These are phyloP conservation scores for Aureobasidium sp. DNA, from an alignment of 2,329 filamentous ascomycete genomes.

Conservation along the genomic window DNA sequence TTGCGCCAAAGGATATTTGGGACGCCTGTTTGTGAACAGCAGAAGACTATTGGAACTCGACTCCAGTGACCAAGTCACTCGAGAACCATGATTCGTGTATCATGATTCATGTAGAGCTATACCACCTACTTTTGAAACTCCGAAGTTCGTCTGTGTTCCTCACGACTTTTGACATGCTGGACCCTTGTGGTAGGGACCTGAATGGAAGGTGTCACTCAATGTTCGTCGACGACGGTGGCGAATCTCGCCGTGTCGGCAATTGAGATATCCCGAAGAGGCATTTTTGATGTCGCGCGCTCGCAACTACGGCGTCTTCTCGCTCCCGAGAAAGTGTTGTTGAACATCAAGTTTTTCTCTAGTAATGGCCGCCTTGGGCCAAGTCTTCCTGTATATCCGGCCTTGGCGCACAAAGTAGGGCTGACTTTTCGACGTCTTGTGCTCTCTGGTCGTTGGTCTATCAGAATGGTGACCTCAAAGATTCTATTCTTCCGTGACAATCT, in stretches of 20 bases:
- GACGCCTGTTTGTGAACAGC: neutral
- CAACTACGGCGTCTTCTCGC: constrained; percentile 1
- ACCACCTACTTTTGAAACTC: neutral
- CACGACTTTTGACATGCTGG: neutral
- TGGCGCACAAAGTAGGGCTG: neutral
- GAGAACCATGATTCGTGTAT: neutral
- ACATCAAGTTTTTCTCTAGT: neutral
- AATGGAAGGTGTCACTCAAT: neutral
- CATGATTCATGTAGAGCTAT: neutral
- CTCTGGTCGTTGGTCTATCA: too few species aligned
- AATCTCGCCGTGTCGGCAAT: neutral
- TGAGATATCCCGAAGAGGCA: neutral
- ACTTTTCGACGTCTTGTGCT: neutral
- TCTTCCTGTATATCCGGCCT: neutral
- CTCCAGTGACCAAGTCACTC: too few species aligned
- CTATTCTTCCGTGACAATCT: neutral
- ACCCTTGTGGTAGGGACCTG: neutral
- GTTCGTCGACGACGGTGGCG: neutral
- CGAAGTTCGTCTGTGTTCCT: neutral
- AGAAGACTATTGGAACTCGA: neutral
- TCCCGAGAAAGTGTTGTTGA: neutral
- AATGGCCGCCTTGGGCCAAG: neutral
- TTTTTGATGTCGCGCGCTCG: neutral
- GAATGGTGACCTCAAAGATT: neutral
- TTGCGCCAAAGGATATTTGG: neutral